Percentiles rank a stretch among this genome's conserved stretches.
Conservation (phyloP, 257 asterid genomes). For the Nemophila menziesii region DNA sequence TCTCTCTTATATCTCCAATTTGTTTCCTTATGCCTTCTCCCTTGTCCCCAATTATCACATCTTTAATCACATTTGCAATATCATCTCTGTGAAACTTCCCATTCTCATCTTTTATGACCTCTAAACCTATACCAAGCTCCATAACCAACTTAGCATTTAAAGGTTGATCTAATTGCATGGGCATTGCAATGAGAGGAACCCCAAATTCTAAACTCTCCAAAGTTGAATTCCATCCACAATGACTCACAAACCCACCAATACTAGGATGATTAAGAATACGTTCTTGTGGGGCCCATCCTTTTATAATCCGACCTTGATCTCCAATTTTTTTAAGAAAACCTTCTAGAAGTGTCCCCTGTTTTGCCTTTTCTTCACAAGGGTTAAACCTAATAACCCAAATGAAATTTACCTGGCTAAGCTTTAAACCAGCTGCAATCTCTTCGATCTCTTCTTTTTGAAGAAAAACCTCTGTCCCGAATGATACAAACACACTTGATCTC, state of each 20-base stretch:
- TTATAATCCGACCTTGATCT: conserved; percentile 4
- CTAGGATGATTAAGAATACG: conserved; percentile 3
- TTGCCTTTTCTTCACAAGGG: neutral
- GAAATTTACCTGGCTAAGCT: conserved; percentile 1
- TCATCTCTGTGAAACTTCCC: conserved; percentile 4
- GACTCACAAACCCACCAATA: conserved; percentile 15
- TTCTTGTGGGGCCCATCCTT: conserved; percentile 14
- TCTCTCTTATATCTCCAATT: conserved; percentile 1
- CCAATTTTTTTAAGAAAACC: conserved; percentile 4
- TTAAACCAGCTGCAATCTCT: conserved; percentile 2
- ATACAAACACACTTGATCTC: conserved; percentile 11
- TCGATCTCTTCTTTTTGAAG: conserved; percentile 10
- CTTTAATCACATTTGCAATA: conserved; percentile 5
- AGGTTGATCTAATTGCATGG: conserved; percentile 5
- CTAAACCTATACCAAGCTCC: conserved; percentile 4
- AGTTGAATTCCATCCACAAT: conserved; percentile 5
- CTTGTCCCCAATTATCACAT: conserved; percentile 4
- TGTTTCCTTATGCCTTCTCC: conserved; percentile 3
- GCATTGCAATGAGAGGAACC: conserved; percentile 11
- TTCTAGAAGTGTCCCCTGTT: conserved; percentile 1
- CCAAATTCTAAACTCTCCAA: conserved; percentile 6
- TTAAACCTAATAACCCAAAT: conserved; percentile 13
- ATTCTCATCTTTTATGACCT: conserved; percentile 3
- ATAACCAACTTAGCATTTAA: conserved; percentile 6
- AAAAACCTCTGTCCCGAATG: conserved; percentile 13